These are phyloP conservation scores for Stereocaulon alpinum DNA, from an alignment of 495 filamentous ascomycete species.

Conservation along the genomic window DNA sequence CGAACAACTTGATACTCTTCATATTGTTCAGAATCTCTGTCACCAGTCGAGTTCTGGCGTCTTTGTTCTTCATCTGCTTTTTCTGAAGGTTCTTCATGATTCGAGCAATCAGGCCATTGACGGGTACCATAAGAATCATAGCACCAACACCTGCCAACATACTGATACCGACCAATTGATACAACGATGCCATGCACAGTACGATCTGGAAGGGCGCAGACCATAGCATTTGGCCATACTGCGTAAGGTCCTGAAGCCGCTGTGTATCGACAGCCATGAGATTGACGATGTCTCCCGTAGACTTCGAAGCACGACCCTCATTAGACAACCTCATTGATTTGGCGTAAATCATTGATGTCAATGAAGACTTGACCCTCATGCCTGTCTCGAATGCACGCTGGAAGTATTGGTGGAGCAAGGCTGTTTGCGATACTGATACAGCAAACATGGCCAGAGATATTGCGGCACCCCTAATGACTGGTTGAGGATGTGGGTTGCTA, in stretches of 20 bases:
- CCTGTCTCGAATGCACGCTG: conserved; percentile 88
- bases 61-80: conserved; percentile 98
- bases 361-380: conserved; percentile 85
- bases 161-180: conserved; percentile 82
- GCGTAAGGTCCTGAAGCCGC: conserved; percentile 84
- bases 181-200: conserved; percentile 90
- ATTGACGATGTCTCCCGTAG: conserved; percentile 97
- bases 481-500: conserved; percentile 50
- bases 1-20: conserved; percentile 98
- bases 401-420: conserved; percentile 86
- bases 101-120: conserved; percentile 87
- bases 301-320: conserved; percentile 81
- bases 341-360: conserved; percentile 84
- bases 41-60: conserved; percentile 83
- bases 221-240: conserved; percentile 90
- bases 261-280: conserved; percentile 98
- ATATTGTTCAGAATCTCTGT: conserved; percentile 99
- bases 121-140: conserved; percentile 95
- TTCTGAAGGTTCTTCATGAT: conserved; percentile 94
- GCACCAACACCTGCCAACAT: conserved; percentile 95
- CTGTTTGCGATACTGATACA: conserved; percentile 74
- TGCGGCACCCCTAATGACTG: conserved; percentile 69
- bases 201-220: conserved; percentile 94
- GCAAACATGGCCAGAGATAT: conserved; percentile 91
- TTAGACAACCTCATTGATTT: conserved; percentile 87